Evolutionary conservation across 371 early-diverging fungal genomes (phyloP).

Genomic region (Apophysomyces variabilis): DNA sequence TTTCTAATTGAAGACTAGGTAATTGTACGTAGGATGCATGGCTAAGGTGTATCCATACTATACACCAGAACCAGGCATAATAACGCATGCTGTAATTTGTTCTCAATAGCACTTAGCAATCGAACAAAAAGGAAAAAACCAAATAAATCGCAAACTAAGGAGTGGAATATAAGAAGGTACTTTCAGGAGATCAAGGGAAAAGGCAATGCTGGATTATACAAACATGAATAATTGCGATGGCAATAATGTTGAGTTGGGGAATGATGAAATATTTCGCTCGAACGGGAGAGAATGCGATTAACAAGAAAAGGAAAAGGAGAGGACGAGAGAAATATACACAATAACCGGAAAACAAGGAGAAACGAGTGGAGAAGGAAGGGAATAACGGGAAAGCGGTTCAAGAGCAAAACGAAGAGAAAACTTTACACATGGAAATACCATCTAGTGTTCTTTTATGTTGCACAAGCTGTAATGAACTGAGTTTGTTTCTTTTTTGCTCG

Average conservation of each 20-base stretch:
- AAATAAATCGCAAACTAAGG: slow-evolving; percentile 5
- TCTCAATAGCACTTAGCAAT: neutral
- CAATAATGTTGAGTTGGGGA: neutral
- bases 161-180: slow-evolving; percentile 10
- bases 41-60: slow-evolving; percentile 5
- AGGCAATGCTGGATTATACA: neutral
- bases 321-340: neutral
- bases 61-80: slow-evolving; percentile 14
- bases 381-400: neutral
- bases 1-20: slow-evolving; percentile 41
- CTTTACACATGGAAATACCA: slow-evolving; percentile 3
- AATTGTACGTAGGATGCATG: slow-evolving; percentile 35
- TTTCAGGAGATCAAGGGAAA: slow-evolving; percentile 8
- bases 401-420: neutral
- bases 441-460: neutral
- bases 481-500: neutral
- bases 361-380: slow-evolving; percentile 11
- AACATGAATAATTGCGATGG: slow-evolving; percentile 3
- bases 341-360: slow-evolving; percentile 11
- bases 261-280: neutral
- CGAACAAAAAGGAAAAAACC: neutral
- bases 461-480: slow-evolving; percentile 7
- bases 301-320: slow-evolving; percentile 14
- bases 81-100: neutral
- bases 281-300: neutral